Evolutionary conservation across 2,329 filamentous ascomycete genomes (phyloP), one percentile per base, ranked within the genome.

Genomic region (Epichloe hybrida): DNA sequence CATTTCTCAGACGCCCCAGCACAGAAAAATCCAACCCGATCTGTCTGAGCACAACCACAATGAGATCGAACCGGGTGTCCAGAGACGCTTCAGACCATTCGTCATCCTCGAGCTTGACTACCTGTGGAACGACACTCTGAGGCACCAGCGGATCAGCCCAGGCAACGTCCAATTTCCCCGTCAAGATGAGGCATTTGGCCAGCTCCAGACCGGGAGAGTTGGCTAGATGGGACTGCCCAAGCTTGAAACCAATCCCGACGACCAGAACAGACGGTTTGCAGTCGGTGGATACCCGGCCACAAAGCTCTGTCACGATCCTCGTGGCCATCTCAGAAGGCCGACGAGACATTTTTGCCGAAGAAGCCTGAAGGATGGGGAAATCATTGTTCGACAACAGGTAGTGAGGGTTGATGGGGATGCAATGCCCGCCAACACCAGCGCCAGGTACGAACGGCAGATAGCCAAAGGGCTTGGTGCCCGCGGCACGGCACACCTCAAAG

Each of bases 321-420:
- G 64, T 59, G 1, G 67, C 71, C 12, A 73, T 64, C 1, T 60
- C 57, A 1, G 59, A 62, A 0, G 74, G 74, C 7, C 73, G 65
- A 3, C 61, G 59, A 40, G 64, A 62, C 70, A 73, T 75, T 44
- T 59, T 66, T 47, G 70, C 67, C 0, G 71, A 67, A 0, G 72
- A 73, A 2, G 64, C 59, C 44, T 68, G 57, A 3, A 77, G 62
- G 0, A 78, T 59, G 3, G 75, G 75, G 45, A 77, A 69, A 4
- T 63, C 58, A 55, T 64, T 70, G 56, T 71, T 75, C 21, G 69
- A 68, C 9, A 78, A 62, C 17, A 79, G 63, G 55, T 78, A 78
- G 62, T 70, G 70, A 0, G 75, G 75, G 52, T 79, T 79, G 53
- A 78, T 68, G 0, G 75, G 75, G 51, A 79, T 78, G 54, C 75